A percentile compares a stretch with the other conserved stretches of the same genome.
These are phyloP conservation scores for Cicer chorassanicum DNA, from an alignment of 306 rosid genomes.

Conservation along the genomic window DNA sequence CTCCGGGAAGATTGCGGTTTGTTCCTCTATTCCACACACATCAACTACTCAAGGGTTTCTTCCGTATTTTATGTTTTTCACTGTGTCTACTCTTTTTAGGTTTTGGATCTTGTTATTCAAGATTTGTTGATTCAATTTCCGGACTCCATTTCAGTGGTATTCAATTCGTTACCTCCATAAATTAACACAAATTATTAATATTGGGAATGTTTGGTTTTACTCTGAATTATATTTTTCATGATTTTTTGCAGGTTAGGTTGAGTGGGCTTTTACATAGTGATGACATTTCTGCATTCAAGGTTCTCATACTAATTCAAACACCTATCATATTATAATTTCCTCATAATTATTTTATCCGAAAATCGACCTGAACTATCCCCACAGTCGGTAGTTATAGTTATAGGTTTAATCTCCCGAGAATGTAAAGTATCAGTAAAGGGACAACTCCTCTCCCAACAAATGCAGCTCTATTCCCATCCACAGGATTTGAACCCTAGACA, in stretches of 20 bases:
- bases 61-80: not conserved
- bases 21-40: slow-evolving; percentile 25
- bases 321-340: not conserved
- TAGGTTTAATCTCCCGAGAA: not conserved
- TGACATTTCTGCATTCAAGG: slow-evolving; percentile 87
- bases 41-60: slow-evolving; percentile 13
- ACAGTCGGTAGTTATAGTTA: not conserved
- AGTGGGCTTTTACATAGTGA: slow-evolving; percentile 84
- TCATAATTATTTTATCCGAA: not conserved
- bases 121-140: slow-evolving; percentile 70
- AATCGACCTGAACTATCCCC: not conserved
- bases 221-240: slow-evolving; percentile 19
- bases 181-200: not conserved
- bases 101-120: slow-evolving; percentile 77
- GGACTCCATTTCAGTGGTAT: slow-evolving; percentile 78
- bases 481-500: not conserved
- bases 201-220: slow-evolving; percentile 13
- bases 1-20: slow-evolving; percentile 77
- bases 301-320: slow-evolving; percentile 37
- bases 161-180: slow-evolving; percentile 34
- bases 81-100: slow-evolving; percentile 50
- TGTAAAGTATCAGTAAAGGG: not conserved
- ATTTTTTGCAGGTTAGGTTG: slow-evolving; percentile 68
- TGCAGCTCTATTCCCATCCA: not conserved
- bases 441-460: not conserved